Evolutionary conservation across 139 green algal species (phyloP).

Genomic region (Coccomyxa sp.): DNA sequence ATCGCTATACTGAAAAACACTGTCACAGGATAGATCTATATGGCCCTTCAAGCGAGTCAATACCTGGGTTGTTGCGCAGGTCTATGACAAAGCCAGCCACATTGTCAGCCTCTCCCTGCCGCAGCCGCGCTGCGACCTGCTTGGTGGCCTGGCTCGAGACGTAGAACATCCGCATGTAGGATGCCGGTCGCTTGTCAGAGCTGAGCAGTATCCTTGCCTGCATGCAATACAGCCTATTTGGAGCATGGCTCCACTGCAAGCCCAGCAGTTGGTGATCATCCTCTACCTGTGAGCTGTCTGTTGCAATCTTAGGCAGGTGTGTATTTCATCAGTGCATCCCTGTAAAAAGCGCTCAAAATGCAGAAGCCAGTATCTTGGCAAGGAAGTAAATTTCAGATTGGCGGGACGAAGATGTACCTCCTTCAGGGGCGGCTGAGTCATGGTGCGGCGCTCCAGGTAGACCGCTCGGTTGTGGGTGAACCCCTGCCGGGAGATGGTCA

Average conservation of each 20-base stretch:
- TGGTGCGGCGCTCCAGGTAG: slow-evolving; percentile 20
- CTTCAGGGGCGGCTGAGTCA: slow-evolving; percentile 35
- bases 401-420: slow-evolving; percentile 4
- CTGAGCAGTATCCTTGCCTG: background rate
- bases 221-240: background rate
- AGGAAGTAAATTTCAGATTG: background rate
- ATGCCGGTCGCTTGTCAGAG: background rate
- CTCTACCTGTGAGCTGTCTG: too few species aligned
- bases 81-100: slow-evolving; percentile 53
- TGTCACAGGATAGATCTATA: too few species aligned
- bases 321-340: too few species aligned
- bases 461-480: slow-evolving; percentile 4
- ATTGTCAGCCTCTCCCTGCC: slow-evolving; percentile 21
- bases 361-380: background rate
- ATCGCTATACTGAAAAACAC: too few species aligned
- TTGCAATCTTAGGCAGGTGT: too few species aligned
- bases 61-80: slow-evolving; percentile 65
- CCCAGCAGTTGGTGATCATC: too few species aligned
- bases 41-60: too few species aligned
- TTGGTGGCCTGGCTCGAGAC: slow-evolving; percentile 34
- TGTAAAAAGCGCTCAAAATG: too few species aligned
- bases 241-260: too few species aligned
- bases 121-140: slow-evolving; percentile 19
- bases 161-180: slow-evolving; percentile 52
- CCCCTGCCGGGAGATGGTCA: slow-evolving; percentile 17